Evolutionary conservation across 1,284 basidiomycete species (phyloP).

Genomic region (Ustilago curta): DNA sequence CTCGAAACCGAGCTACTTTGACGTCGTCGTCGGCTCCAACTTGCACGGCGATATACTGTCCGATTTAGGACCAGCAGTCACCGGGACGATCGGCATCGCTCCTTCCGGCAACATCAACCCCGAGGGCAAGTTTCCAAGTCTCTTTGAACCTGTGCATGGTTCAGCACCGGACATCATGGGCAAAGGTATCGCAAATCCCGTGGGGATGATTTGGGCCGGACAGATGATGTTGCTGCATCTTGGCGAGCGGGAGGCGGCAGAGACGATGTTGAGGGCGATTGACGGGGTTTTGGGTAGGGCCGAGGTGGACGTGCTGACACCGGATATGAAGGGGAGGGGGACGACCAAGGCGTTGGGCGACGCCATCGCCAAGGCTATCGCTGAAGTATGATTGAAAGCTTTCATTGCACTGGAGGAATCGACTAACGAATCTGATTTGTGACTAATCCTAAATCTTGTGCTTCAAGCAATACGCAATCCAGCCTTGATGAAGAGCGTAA

Average conservation of each 20-base stretch:
- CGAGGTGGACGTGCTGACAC: conserved; percentile 27
- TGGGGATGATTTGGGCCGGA: conserved; percentile 75
- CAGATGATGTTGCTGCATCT: conserved; percentile 75
- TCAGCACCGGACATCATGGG: conserved; percentile 46
- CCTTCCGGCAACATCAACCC: conserved; percentile 75
- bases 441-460: neutral
- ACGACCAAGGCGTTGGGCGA: conserved; percentile 41
- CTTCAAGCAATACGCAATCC: conserved; percentile 26
- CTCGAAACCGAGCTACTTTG: conserved; percentile 73
- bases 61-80: conserved; percentile 74
- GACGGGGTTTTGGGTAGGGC: conserved; percentile 69
- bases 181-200: conserved; percentile 67
- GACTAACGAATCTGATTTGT: neutral
- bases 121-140: conserved; percentile 71
- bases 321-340: conserved; percentile 49
- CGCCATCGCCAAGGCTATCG: conserved; percentile 42
- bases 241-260: conserved; percentile 73
- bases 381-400: conserved; percentile 4
- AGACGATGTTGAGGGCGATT: conserved; percentile 73
- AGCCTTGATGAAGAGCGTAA: conserved; percentile 50
- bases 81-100: conserved; percentile 75
- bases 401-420: neutral
- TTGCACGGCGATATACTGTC: conserved; percentile 75
- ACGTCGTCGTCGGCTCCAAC: conserved; percentile 75
- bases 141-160: conserved; percentile 71